Evolutionary conservation across 257 asterid genomes (phyloP), one percentile per base, ranked within the genome.

Genomic region (Solanum pimpinellifolium): DNA sequence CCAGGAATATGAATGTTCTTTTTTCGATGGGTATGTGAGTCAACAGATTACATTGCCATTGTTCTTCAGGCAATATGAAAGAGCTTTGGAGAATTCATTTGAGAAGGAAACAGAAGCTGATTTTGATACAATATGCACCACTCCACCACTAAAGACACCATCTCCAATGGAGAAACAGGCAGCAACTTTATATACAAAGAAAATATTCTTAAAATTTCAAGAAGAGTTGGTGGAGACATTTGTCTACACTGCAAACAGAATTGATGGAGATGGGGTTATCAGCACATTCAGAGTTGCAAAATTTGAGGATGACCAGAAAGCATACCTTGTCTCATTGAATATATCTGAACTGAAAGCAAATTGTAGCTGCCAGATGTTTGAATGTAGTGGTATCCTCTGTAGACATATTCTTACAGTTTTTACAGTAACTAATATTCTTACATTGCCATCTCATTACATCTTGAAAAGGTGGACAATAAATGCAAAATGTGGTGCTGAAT

Each of bases 91-190:
- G 89, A 91, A 90, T 87, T 94, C 96, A 37, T 92, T 94, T 83
- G 95, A 93, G 89, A 95, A 92, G 88, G 98, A 96, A 94, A 90
- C 88, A 42, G 98, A 95, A 87, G 96, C 98, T 44, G 98, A 96
- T 90, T 94, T 91, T 76, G 96, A 96, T 88, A 94, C 98, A 16
- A 74, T 91, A 62, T 89, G 93, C 90, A 92, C 95, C 90, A 91
- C 94, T 25, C 96, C 97, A n/a, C 87, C 91, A 88, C 94, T 94
- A 86, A 93, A 91, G 92, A 95, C 99, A 42, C 99, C 98, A 37
- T 96, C 99, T 16, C 99, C 99, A 15, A 96, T 96, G 99, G 99
- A 96, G 84, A 92, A 94, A 86, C 98, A 96, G 90, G 98, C 98
- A 73, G 97, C 98, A 73, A 90, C 65, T 88, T 85, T 92, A 59